These are phyloP conservation scores for Paramecium caudatum DNA, from an alignment of 73 alveolate genomes.

Conservation along the genomic window DNA sequence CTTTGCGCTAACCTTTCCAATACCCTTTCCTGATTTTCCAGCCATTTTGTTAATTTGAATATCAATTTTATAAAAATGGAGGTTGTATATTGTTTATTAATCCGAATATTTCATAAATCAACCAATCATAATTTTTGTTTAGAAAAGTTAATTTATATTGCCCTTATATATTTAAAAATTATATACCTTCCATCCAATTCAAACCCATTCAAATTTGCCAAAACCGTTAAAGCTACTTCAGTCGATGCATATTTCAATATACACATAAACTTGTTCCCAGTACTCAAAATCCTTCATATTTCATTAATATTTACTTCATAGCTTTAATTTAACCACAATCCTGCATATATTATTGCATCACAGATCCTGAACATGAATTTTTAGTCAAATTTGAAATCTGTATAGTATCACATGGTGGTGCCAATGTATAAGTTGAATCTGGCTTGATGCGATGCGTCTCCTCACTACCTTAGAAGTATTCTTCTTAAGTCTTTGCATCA, in stretches of 20 bases:
- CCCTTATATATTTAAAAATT: not conserved
- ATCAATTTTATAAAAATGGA: not conserved
- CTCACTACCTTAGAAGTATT: constrained; percentile 54
- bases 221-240: constrained; percentile 62
- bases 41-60: constrained; percentile 74
- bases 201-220: constrained; percentile 41
- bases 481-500: constrained; percentile 50
- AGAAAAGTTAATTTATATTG: constrained; percentile 12
- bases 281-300: not conserved
- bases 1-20: constrained; percentile 85
- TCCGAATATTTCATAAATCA: constrained; percentile 34
- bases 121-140: constrained; percentile 45
- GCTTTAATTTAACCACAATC: constrained; percentile 42
- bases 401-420: constrained; percentile 68
- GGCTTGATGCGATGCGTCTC: constrained; percentile 61
- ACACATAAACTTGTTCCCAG: constrained; percentile 31
- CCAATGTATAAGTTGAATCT: constrained; percentile 62
- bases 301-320: not conserved
- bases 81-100: constrained; percentile 13
- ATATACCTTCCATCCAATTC: constrained; percentile 63
- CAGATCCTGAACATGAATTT: not conserved
- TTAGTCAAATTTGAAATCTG: constrained; percentile 45
- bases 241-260: constrained; percentile 21
- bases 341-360: constrained; percentile 31
- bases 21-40: constrained; percentile 82